A percentile compares a stretch with the other conserved stretches of the same genome.
phyloP scores from a whole-genome alignment of 163 green algal genomes.

The Smithsoniella earleae region DNA sequence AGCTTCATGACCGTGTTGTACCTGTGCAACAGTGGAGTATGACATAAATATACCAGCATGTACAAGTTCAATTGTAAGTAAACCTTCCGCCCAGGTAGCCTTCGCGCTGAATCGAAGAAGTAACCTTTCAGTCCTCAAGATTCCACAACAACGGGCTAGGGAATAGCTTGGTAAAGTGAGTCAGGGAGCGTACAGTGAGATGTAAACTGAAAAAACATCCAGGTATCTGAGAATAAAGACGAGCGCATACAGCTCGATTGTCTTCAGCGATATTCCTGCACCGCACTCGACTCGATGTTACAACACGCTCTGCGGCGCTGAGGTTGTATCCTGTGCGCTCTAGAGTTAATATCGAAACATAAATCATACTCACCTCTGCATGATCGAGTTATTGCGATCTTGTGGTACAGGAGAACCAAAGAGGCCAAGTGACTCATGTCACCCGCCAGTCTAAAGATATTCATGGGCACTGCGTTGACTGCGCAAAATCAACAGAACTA shows the following conservation, averaged over 20 bases:
- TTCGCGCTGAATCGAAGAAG: too few species aligned
- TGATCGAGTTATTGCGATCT: constrained; percentile 85
- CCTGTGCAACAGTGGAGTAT: too few species aligned
- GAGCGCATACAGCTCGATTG: constrained; percentile 91
- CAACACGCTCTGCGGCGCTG: not conserved
- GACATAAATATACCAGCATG: too few species aligned
- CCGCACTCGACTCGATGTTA: too few species aligned
- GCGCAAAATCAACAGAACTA: too few species aligned
- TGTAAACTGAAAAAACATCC: constrained; percentile 87
- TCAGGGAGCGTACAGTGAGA: constrained; percentile 84
- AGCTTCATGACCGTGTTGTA: constrained; percentile 99
- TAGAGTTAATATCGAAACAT: too few species aligned
- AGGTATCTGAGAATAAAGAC: constrained; percentile 95
- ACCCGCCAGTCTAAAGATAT: constrained; percentile 87
- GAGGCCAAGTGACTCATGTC: constrained; percentile 94
- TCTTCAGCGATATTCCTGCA: constrained; percentile 90
- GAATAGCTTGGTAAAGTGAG: too few species aligned
- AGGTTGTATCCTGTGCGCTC: not conserved
- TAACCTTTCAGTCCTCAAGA: too few species aligned
- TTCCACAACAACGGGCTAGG: too few species aligned
- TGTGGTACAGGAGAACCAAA: constrained; percentile 89
- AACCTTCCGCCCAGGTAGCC: too few species aligned
- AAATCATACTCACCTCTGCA: constrained; percentile 75
- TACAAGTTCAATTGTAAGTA: too few species aligned
- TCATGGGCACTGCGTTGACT: too few species aligned